Evolutionary conservation across 2,329 filamentous ascomycete species (phyloP), one percentile per base, ranked within the genome.

Genomic region (Fusarium acutatum): DNA sequence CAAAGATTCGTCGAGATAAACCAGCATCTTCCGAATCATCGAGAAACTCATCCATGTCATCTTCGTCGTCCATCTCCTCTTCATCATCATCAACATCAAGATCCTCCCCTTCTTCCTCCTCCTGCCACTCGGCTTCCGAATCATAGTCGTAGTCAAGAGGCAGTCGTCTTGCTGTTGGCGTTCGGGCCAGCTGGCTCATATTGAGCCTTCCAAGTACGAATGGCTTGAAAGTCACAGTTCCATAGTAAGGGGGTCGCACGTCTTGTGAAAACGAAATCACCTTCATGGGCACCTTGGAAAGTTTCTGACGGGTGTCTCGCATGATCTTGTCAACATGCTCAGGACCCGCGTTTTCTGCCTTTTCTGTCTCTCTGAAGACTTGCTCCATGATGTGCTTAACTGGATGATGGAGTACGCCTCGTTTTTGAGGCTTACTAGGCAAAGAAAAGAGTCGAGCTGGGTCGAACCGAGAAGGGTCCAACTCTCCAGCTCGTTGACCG

Each of bases 31-130:
- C 94, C 11, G 94, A 94, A 76, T 97, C 94, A 75, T 97, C 95
- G 4, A 98, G 86, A 78, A 98, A 98, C 24, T 91, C 95, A 8
- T 94, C 94, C 91, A 97, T 93, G 67, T 97, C 95, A 22, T 94
- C 93, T n/a, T 90, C 92, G 63, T 93, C 92, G 64, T 93, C 92
- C 1, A 86, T 72, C n/a, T 88, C 95, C 85, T 88, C 95, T 84
- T 88, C 89, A 34, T 88, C 87, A 14, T 93, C 91, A 26, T 93
- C 92, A 32, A 91, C 85, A 6, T 91, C 88, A 20, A 94, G 87
- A 56, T 93, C 91, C 47, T 93, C 92, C 32, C 92, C 92, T 64
- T 84, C 89, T 69, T 92, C 88, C 65, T 94, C 93, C 78, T 95
- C 93, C 78, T 95, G 92, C 94, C 94, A 97, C 80, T 96, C 94